These are phyloP conservation scores for Syzygium malaccense DNA, from an alignment of 441 rosid species.

Conservation along the genomic window DNA sequence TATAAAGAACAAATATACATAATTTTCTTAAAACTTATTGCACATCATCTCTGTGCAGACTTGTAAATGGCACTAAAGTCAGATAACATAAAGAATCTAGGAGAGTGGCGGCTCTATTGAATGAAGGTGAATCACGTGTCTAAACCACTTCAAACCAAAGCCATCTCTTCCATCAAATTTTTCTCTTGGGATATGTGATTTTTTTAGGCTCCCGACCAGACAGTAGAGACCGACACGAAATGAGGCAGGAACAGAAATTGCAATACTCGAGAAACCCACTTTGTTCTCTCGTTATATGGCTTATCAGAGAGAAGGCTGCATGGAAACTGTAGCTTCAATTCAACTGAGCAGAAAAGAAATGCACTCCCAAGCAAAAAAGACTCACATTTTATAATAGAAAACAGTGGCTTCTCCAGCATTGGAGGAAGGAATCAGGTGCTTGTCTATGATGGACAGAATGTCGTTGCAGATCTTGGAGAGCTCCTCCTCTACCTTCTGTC, in stretches of 20 bases:
- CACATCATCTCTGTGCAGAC: neutral
- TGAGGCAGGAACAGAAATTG: neutral
- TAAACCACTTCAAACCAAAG: neutral
- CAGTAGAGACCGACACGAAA: neutral
- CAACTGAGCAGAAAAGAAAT: neutral
- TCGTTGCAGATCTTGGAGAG: conserved; percentile 80
- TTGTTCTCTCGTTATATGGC: neutral
- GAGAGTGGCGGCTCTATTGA: neutral
- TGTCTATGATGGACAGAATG: conserved; percentile 75
- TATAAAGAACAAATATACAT: neutral
- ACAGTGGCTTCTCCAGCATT: conserved; percentile 95
- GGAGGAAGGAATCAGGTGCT: conserved; percentile 81
- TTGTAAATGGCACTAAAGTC: neutral
- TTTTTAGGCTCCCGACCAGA: neutral
- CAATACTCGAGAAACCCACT: neutral
- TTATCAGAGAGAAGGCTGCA: neutral
- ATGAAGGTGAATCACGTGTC: neutral
- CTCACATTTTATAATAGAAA: conserved; percentile 95
- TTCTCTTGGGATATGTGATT: neutral
- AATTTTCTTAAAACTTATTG: neutral
- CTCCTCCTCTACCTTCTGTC: conserved; percentile 96
- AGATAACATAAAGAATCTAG: neutral
- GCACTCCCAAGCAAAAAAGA: neutral
- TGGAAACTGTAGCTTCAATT: neutral
- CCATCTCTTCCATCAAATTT: neutral